Conservation (phyloP, 2,329 filamentous ascomycete genomes). For the Cladosporium sp. region DNA sequence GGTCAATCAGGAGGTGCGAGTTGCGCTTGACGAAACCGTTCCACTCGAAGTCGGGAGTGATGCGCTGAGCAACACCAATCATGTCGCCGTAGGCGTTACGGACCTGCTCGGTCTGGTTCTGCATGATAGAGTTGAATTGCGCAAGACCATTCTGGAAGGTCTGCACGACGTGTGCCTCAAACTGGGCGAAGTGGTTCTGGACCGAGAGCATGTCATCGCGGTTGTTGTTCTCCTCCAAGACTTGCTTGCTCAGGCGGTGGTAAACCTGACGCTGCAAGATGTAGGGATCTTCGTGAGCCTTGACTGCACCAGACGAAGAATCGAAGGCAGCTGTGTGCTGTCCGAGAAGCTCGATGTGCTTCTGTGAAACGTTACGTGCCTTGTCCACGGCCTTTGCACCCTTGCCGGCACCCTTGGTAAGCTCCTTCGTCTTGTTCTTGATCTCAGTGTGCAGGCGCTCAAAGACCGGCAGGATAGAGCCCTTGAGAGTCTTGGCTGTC, state of each 20-base stretch:
- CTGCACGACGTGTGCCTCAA: conserved; percentile 80
- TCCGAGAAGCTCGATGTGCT: conserved; percentile 90
- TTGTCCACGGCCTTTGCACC: conserved; percentile 88
- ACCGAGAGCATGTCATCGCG: conserved; percentile 84
- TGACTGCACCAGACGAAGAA: conserved; percentile 66
- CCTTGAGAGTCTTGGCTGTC: conserved; percentile 86
- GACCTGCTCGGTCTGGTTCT: conserved; percentile 75
- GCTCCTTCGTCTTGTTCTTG: conserved; percentile 92
- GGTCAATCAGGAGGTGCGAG: conserved; percentile 69
- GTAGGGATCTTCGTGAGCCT: conserved; percentile 78
- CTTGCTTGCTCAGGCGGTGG: conserved; percentile 82
- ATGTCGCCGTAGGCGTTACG: conserved; percentile 81
- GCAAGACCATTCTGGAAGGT: conserved; percentile 78
- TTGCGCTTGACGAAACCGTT: conserved; percentile 73
- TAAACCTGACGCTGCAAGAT: conserved; percentile 75
- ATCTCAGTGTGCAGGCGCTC: conserved; percentile 92
- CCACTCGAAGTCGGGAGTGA: conserved; percentile 89
- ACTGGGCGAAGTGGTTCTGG: conserved; percentile 84
- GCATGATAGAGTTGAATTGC: conserved; percentile 76
- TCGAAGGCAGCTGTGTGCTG: conserved; percentile 79
- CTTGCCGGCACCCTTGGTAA: conserved; percentile 75
- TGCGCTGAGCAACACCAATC: conserved; percentile 67
- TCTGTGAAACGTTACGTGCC: conserved; percentile 78
- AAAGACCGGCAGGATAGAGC: conserved; percentile 78
- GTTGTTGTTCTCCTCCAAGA: conserved; percentile 94